Percentiles rank a stretch among this genome's conserved stretches.
Evolutionary conservation across 495 filamentous ascomycete species (phyloP).

Genomic region (Tuber borchii): DNA sequence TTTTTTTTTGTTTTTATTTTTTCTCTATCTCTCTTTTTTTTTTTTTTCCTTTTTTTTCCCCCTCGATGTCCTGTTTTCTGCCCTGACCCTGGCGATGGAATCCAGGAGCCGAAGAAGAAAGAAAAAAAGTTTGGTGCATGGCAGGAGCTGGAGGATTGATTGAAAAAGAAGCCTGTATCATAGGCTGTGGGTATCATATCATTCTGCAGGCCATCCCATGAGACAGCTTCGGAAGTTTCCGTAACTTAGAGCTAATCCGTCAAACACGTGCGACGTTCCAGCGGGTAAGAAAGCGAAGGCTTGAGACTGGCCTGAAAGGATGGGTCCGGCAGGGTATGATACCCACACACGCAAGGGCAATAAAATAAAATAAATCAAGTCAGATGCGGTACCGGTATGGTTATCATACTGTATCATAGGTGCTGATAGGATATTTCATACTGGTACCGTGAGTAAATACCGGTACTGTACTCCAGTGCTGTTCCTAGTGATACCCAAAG

Average conservation of each 20-base stretch:
- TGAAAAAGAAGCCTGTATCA: neutral
- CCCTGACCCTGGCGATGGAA: neutral
- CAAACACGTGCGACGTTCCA: constrained; percentile 1
- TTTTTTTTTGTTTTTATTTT: no score
- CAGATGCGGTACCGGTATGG: neutral
- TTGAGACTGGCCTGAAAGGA: neutral
- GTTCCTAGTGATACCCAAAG: neutral
- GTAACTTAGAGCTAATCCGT: neutral
- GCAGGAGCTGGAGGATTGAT: neutral
- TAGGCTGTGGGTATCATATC: constrained; percentile 1
- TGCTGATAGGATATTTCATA: neutral
- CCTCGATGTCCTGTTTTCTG: constrained; percentile 12
- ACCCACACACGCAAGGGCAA: neutral
- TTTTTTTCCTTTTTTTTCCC: constrained; percentile 8
- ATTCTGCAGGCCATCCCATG: neutral
- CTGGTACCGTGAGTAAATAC: neutral
- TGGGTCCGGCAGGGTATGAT: neutral
- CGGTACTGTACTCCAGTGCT: neutral
- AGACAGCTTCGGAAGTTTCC: neutral
- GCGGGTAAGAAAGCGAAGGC: neutral
- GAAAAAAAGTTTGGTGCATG: neutral
- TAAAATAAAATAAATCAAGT: neutral
- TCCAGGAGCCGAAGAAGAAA: neutral
- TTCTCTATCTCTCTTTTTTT: constrained; percentile 9
- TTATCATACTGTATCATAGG: neutral